Evolutionary conservation across 495 filamentous ascomycete species (phyloP), one percentile per base, ranked within the genome.

Genomic region (Penicillium pancosmium): DNA sequence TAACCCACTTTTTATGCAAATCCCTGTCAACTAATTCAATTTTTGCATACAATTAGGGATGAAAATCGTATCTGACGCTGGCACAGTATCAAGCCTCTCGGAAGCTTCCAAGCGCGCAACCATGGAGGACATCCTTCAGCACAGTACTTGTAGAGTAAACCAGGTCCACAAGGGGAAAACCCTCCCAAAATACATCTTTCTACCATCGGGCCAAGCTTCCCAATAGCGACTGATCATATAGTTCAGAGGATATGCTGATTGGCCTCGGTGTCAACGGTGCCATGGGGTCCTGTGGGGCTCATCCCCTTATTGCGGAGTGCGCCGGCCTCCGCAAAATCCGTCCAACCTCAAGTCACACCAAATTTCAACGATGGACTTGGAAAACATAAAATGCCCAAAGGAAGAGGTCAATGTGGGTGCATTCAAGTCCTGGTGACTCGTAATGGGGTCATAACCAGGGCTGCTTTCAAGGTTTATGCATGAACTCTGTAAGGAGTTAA

Each of bases 241-340:
- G 19, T 48, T 48, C 46, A 6, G 9, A 27, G 19, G 0, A 5
- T 3, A 13, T 15, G 46, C 23, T 27, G 46, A 48, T 48, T 48
- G 46, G 46, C 21, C 21, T n/a, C 9, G 6, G 46, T 48, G 19
- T 48, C 46, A 27, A 7, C n/a, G 41, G 19, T 48, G 3, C 46
- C 46, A 10, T n/a, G 46, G 46, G 19, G 21, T 13, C 9, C 10
- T 12, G 46, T 48, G 46, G 46, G 46, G 19, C 46, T 12, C 19
- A 13, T 41, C 51, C 52, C 18, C 19, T 46, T 44, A 46, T 56
- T 61, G 58, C 58, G 58, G 58, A 54, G 53, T 33, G 33, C 58
- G 58, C 19, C 58, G 58, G 31, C 12, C 53, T 61, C 58, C 58
- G 58, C 52, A 16, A 21, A 18, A 8, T 46, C 16, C 13, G 11